phyloP scores from a whole-genome alignment of 306 rosid genomes.

The Castanopsis chinensis region DNA sequence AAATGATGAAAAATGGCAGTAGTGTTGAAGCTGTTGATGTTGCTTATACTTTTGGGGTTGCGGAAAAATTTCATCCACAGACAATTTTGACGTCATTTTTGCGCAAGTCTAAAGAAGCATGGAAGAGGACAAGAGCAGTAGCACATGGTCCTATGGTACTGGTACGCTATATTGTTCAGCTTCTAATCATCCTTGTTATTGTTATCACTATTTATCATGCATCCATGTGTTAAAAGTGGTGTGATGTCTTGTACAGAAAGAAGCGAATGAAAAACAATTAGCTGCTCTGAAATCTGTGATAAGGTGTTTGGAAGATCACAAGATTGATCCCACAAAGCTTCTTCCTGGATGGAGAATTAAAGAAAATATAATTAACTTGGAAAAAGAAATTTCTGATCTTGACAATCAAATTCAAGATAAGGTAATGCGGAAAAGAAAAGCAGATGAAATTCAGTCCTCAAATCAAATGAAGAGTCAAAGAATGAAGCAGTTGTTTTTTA shows the following conservation, averaged over 20 bases:
- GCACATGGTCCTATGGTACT: slow-evolving; percentile 20
- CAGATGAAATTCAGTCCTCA: slow-evolving; percentile 27
- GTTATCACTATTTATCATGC: slow-evolving; percentile 16
- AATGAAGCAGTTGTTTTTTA: slow-evolving; percentile 35
- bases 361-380: slow-evolving; percentile 43
- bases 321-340: slow-evolving; percentile 38
- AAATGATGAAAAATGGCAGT: slow-evolving; percentile 37
- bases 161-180: slow-evolving; percentile 38
- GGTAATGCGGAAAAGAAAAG: slow-evolving; percentile 36
- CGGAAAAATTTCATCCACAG: slow-evolving; percentile 43
- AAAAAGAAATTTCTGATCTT: slow-evolving; percentile 37
- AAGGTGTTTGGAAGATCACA: slow-evolving; percentile 48
- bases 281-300: slow-evolving; percentile 52
- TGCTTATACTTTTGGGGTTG: slow-evolving; percentile 57
- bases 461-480: slow-evolving; percentile 29
- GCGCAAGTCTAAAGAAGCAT: slow-evolving; percentile 45
- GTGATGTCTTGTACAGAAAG: slow-evolving; percentile 42
- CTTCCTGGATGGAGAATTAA: slow-evolving; percentile 55
- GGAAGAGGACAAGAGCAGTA: slow-evolving; percentile 46
- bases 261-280: slow-evolving; percentile 48
- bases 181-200: slow-evolving; percentile 6
- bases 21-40: slow-evolving; percentile 50
- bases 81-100: slow-evolving; percentile 42
- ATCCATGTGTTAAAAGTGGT: slow-evolving; percentile 15
- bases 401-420: slow-evolving; percentile 32